A percentile compares a stretch with the other conserved stretches of the same genome.
phyloP scores from a whole-genome alignment of 2,329 filamentous ascomycete species.

The Colletotrichum nymphaeae region DNA sequence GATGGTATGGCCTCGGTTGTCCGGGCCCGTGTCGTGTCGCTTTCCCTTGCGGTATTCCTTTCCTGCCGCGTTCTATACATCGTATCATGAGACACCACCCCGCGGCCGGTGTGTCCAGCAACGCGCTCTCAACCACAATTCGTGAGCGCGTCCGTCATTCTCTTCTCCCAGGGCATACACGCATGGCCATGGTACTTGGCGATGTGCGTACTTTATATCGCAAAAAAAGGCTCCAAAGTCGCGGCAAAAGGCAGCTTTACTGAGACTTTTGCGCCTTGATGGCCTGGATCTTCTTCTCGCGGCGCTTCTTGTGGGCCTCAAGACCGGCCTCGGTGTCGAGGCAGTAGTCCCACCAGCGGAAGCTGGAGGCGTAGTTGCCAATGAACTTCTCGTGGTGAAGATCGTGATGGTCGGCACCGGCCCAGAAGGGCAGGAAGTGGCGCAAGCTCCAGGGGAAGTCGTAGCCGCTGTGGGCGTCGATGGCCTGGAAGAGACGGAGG shows the following conservation, averaged over 20 bases:
- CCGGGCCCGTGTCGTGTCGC: constrained; percentile 23
- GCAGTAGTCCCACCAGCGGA: constrained; percentile 98
- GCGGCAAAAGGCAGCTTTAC: constrained; percentile 51
- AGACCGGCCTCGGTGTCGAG: constrained; percentile 94
- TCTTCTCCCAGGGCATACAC: background rate
- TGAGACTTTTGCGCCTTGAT: constrained; percentile 76
- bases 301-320: constrained; percentile 85
- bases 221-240: background rate
- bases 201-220: background rate
- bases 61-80: constrained; percentile 31
- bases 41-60: constrained; percentile 17
- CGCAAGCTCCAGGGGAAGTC: constrained; percentile 98
- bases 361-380: constrained; percentile 97
- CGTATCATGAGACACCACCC: constrained; percentile 10
- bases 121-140: background rate
- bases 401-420: constrained; percentile 96
- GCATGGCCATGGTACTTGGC: background rate
- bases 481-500: constrained; percentile 93
- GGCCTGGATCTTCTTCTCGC: constrained; percentile 78
- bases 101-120: constrained; percentile 5
- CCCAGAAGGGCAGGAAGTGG: constrained; percentile 98
- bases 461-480: constrained; percentile 97
- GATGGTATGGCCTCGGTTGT: constrained; percentile 1
- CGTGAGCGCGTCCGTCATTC: background rate
- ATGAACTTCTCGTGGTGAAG: constrained; percentile 98